These are phyloP conservation scores for Chimonanthus salicifolius DNA, from an alignment of 164 flowering plant genomes.

Conservation along the genomic window DNA sequence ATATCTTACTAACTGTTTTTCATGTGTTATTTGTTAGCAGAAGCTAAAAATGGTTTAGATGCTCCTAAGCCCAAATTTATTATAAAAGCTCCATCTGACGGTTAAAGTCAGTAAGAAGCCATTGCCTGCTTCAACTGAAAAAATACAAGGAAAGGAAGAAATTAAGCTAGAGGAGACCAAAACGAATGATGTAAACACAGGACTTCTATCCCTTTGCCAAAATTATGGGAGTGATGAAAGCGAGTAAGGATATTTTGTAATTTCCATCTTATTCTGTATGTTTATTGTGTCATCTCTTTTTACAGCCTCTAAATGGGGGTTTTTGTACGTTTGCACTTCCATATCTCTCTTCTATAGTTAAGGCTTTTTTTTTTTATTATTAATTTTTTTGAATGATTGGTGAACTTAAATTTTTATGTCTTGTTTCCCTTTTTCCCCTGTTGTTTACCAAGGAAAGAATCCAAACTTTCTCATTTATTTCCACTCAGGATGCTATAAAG, in stretches of 20 bases:
- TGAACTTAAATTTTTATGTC: too few species aligned
- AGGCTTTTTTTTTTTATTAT: too few species aligned
- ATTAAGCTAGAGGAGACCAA: conserved; percentile 4
- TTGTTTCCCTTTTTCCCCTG: too few species aligned
- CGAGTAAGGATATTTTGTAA: neutral
- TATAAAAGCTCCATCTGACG: conserved; percentile 3
- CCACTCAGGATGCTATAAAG: too few species aligned
- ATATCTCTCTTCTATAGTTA: too few species aligned
- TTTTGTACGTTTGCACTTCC: too few species aligned
- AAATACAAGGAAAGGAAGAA: neutral
- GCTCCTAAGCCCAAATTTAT: conserved; percentile 1
- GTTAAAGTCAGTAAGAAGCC: conserved; percentile 7
- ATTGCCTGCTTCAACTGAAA: neutral
- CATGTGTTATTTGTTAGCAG: neutral
- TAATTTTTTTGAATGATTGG: too few species aligned
- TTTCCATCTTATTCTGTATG: neutral
- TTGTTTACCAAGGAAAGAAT: too few species aligned
- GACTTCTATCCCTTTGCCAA: conserved; percentile 8
- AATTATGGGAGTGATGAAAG: conserved; percentile 9
- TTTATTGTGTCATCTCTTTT: neutral
- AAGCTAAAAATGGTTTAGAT: neutral
- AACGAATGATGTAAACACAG: neutral
- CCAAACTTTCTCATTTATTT: too few species aligned
- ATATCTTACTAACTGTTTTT: neutral
- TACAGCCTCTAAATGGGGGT: neutral